phyloP scores from a whole-genome alignment of 2,329 filamentous ascomycete genomes.

The Teratosphaeria zuluensis region DNA sequence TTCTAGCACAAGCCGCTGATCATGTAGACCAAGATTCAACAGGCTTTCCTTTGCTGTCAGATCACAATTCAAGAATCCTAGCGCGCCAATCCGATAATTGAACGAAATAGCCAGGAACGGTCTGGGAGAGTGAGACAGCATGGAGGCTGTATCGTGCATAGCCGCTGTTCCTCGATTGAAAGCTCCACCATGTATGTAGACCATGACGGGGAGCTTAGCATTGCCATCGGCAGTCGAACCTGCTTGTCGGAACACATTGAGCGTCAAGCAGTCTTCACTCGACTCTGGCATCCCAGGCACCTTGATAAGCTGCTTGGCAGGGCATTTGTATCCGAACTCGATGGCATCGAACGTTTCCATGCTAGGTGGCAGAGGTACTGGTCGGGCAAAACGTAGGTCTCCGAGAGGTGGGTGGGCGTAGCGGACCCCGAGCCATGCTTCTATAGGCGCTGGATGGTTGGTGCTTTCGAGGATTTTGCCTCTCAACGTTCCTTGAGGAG shows the following conservation, averaged over 20 bases:
- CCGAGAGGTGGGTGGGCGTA: conserved; percentile 47
- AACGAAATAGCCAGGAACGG: conserved; percentile 47
- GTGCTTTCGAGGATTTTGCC: conserved; percentile 12
- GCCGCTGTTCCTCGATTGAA: conserved; percentile 41
- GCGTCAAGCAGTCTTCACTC: conserved; percentile 48
- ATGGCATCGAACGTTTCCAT: conserved; percentile 28
- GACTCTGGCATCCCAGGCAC: conserved; percentile 6
- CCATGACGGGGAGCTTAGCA: conserved; percentile 41
- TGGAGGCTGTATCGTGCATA: conserved; percentile 41
- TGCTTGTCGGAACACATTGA: conserved; percentile 44
- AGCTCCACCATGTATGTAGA: conserved; percentile 55
- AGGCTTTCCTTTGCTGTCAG: conserved; percentile 43
- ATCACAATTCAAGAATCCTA: conserved; percentile 56
- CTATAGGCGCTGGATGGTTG: conserved; percentile 14
- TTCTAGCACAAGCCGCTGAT: conserved; percentile 32
- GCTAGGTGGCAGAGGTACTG: conserved; percentile 31
- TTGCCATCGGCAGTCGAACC: neutral
- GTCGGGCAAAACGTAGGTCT: conserved; percentile 44
- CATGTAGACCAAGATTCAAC: conserved; percentile 34
- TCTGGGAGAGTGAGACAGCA: conserved; percentile 38
- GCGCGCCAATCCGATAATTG: conserved; percentile 54
- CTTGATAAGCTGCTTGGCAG: conserved; percentile 18
- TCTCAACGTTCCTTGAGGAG: conserved; percentile 13
- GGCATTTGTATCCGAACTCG: conserved; percentile 14
- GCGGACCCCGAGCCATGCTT: conserved; percentile 37